phyloP scores from a whole-genome alignment of 2,329 filamentous ascomycete species.

The Pyrenochaeta sp. region DNA sequence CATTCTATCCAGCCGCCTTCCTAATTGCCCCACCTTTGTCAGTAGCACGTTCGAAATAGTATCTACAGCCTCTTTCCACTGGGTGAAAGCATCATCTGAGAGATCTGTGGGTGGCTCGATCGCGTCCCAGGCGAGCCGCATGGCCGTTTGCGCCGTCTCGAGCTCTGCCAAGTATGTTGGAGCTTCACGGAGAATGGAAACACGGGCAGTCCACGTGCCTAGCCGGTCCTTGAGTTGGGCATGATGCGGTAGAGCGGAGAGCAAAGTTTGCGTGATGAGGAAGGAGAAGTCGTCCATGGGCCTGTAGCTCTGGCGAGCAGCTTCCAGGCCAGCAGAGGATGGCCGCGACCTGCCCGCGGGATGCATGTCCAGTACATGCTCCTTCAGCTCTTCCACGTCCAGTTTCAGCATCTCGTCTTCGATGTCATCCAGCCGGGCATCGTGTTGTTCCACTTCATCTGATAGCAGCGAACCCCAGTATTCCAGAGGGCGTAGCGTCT shows the following conservation, averaged over 20 bases:
- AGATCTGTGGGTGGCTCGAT: conserved; percentile 54
- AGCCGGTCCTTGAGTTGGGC: conserved; percentile 78
- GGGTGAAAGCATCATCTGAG: conserved; percentile 43
- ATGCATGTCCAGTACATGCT: conserved; percentile 85
- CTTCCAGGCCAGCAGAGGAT: conserved; percentile 50
- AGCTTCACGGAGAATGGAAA: conserved; percentile 77
- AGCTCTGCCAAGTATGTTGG: conserved; percentile 74
- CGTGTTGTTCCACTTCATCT: conserved; percentile 71
- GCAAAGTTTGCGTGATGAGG: conserved; percentile 86
- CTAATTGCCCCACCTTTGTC: conserved; percentile 73
- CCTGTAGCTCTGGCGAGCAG: conserved; percentile 61
- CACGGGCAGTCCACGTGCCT: conserved; percentile 77
- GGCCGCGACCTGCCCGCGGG: conserved; percentile 56
- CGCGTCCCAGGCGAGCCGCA: conserved; percentile 72
- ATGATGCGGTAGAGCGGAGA: conserved; percentile 86
- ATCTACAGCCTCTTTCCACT: conserved; percentile 53
- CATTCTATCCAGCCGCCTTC: conserved; percentile 80
- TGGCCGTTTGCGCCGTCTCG: conserved; percentile 68
- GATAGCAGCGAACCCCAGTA: conserved; percentile 78
- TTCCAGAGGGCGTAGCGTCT: conserved; percentile 41
- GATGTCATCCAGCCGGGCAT: conserved; percentile 78
- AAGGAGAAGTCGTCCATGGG: conserved; percentile 90
- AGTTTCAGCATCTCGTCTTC: conserved; percentile 72
- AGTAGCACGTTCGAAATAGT: conserved; percentile 70
- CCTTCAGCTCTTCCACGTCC: conserved; percentile 87